These are phyloP conservation scores for Avena eriantha DNA, from an alignment of 176 grass and related monocot genomes.

Conservation along the genomic window DNA sequence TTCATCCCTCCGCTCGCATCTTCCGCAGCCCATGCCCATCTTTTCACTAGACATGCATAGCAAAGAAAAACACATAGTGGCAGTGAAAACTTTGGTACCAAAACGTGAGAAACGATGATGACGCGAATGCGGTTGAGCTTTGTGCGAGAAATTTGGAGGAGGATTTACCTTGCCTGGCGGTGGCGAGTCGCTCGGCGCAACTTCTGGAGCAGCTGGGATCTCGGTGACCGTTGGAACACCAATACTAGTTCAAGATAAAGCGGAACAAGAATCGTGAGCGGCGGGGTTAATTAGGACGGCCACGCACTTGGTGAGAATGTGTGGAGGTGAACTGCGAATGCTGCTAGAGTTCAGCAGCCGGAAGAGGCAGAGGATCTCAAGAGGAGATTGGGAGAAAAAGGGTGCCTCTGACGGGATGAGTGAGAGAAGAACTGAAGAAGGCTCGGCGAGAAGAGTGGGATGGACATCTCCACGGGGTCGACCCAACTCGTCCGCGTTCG, in stretches of 20 bases:
- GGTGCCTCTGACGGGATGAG: background rate
- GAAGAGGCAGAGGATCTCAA: background rate
- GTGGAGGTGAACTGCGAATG: background rate
- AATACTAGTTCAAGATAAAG: background rate
- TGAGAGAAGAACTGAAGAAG: background rate
- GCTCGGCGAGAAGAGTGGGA: background rate
- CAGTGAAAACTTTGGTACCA: background rate
- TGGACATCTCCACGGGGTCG: background rate
- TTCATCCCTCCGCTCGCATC: constrained; percentile 25
- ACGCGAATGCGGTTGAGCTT: background rate
- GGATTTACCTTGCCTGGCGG: background rate
- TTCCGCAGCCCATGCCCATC: constrained; percentile 11
- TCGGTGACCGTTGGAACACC: background rate
- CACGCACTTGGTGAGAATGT: background rate
- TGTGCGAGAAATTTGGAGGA: background rate
- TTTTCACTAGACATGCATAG: background rate
- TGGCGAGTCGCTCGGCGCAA: too few relatives aligned
- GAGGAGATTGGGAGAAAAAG: background rate
- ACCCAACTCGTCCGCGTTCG: too few relatives aligned
- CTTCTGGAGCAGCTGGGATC: background rate
- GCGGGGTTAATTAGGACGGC: background rate
- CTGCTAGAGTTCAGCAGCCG: background rate
- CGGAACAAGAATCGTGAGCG: background rate
- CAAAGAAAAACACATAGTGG: too few relatives aligned
- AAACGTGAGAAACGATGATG: background rate